Percentiles rank a stretch among this genome's conserved stretches.
Conservation (phyloP, 2,329 filamentous ascomycete genomes). For the Paracoccidioides lutzii region DNA sequence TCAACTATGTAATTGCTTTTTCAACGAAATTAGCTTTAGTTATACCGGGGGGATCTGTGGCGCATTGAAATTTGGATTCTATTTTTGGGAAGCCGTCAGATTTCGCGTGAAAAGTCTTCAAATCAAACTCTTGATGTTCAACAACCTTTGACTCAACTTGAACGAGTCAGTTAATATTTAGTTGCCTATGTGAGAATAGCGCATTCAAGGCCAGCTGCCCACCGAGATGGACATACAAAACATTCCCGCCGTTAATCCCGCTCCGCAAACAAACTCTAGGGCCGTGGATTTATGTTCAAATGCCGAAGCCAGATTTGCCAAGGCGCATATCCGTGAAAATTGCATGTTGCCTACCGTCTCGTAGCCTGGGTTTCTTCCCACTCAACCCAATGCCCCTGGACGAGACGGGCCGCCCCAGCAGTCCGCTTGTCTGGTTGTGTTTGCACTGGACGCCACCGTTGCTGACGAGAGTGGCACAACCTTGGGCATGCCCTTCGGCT, state of each 20-base stretch:
- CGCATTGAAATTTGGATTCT: too few species aligned
- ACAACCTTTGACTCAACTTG: too few species aligned
- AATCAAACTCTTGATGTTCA: too few species aligned
- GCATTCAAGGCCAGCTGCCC: constrained; percentile 59
- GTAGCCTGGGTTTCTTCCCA: constrained; percentile 45
- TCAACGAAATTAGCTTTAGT: too few species aligned
- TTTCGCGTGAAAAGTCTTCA: too few species aligned
- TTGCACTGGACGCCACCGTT: constrained; percentile 59
- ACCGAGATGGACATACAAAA: constrained; percentile 59
- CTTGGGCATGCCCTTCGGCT: constrained; percentile 46
- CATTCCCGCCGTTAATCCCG: constrained; percentile 50
- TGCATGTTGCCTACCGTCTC: constrained; percentile 58
- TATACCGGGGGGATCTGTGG: too few species aligned
- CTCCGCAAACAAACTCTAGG: constrained; percentile 42
- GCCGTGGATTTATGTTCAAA: constrained; percentile 54
- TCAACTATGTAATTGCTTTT: too few species aligned
- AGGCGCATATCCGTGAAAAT: constrained; percentile 50
- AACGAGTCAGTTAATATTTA: too few species aligned
- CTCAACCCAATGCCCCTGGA: constrained; percentile 59
- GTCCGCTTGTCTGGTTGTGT: constrained; percentile 58
- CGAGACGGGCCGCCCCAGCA: constrained; percentile 36
- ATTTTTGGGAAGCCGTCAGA: too few species aligned
- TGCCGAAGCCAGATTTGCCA: constrained; percentile 50
- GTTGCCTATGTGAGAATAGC: constrained; percentile 34
- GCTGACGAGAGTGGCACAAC: constrained; percentile 50